These are phyloP conservation scores for Penicillium sp. DNA, from an alignment of 2,329 filamentous ascomycete species.

Conservation along the genomic window DNA sequence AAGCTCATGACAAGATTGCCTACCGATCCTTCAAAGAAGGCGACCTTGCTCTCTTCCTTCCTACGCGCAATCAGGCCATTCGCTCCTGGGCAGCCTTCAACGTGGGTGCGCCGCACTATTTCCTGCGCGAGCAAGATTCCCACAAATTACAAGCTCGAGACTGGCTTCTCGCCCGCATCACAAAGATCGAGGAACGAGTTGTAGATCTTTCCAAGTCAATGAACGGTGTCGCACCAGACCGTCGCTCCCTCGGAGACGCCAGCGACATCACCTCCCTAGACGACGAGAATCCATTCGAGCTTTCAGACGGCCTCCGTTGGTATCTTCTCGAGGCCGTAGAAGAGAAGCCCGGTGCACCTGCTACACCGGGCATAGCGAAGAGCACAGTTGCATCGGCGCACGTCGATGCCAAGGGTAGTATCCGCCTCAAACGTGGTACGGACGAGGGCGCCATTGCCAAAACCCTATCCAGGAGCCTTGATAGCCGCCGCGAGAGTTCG, in stretches of 20 bases:
- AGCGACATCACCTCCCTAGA: conserved; percentile 63
- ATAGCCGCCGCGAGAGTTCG: conserved; percentile 85
- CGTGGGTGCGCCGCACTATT: conserved; percentile 94
- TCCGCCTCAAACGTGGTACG: conserved; percentile 49
- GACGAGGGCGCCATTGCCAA: conserved; percentile 72
- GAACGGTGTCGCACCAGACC: conserved; percentile 54
- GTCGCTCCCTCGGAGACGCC: conserved; percentile 46
- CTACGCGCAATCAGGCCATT: conserved; percentile 89
- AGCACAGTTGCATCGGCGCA: conserved; percentile 85
- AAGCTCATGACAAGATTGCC: conserved; percentile 93
- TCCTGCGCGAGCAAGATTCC: conserved; percentile 85
- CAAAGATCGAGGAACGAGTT: conserved; percentile 84
- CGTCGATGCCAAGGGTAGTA: conserved; percentile 77
- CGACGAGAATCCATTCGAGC: conserved; percentile 94
- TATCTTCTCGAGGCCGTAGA: conserved; percentile 92
- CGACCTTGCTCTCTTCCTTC: conserved; percentile 88
- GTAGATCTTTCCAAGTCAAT: conserved; percentile 86
- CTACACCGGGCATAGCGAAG: conserved; percentile 88
- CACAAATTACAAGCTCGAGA: conserved; percentile 83
- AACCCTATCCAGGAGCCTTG: conserved; percentile 80
- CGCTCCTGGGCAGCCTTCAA: conserved; percentile 99
- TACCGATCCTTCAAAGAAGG: conserved; percentile 96
- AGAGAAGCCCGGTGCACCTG: conserved; percentile 86
- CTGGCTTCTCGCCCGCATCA: conserved; percentile 94
- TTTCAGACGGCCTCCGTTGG: conserved; percentile 93